Evolutionary conservation across 257 asterid genomes (phyloP), one percentile per base, ranked within the genome.

Genomic region (Nicotiana undulata): DNA sequence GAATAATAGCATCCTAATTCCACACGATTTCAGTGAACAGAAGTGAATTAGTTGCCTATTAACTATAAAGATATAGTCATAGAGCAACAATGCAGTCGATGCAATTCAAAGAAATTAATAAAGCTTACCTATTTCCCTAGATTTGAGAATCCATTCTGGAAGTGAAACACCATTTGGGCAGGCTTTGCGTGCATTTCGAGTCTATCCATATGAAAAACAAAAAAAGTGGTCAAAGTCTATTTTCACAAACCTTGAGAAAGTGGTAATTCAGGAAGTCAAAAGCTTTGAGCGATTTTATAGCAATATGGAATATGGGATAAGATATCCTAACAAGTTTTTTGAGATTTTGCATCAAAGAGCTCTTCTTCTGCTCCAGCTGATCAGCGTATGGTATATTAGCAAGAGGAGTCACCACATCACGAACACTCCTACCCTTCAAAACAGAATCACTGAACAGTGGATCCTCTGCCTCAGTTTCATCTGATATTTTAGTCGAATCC

Each of bases 401-500:
- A 87, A 96, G 98, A 66, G 99, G 98, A 85, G 99, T 94, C 88
- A 94, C 99, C 60, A 68, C 98, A 86, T 90, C 91, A 44, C 97
- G 98, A 24, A 82, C 97, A 79, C 87, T 90, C 88, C 93, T 90
- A 86, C 89, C 85, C 90, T 82, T 91, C 78, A 75, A 52, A 79
- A 61, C 86, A 18, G 92, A 82, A 80, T 82, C 86, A 40, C 81
- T 82, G 63, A 85, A 63, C 80, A 83, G 75, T 77, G 81, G 75
- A 80, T 51, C 83, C 72, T 82, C 93, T 66, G 81, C 90, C 76
- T 84, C 93, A 29, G 59, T 74, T 81, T 51, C 72, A 56, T 74
- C 83, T 32, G 83, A 75, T 75, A 86, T 46, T 46, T 84, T 85
- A 17, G 70, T 44, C 56, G 26, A 22, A 83, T 82, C 81, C 24